Conservation (phyloP, 1,139 yeast genomes). For the Pichia sp. region DNA sequence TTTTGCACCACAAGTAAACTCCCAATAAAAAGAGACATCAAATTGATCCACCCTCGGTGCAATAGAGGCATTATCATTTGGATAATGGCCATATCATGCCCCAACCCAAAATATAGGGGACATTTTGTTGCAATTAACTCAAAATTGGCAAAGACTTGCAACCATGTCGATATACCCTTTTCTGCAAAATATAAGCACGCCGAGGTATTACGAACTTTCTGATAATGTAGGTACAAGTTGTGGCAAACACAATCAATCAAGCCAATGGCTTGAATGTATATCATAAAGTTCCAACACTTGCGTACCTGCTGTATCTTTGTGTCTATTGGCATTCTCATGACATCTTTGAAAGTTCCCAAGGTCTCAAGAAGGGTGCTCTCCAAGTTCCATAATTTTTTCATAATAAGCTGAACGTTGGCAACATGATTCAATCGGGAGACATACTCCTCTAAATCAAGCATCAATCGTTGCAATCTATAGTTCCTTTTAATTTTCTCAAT, state of each 20-base stretch:
- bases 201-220: slow-evolving; percentile 16
- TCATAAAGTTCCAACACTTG: slow-evolving; percentile 18
- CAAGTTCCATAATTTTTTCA: slow-evolving; percentile 13
- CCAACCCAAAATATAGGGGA: slow-evolving; percentile 22
- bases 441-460: slow-evolving; percentile 15
- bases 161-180: slow-evolving; percentile 12
- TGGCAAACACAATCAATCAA: slow-evolving; percentile 21
- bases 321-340: slow-evolving; percentile 14
- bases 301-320: slow-evolving; percentile 7
- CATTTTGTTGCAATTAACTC: slow-evolving; percentile 16
- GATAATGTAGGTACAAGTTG: slow-evolving; percentile 22
- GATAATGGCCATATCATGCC: slow-evolving; percentile 22
- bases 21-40: slow-evolving; percentile 17
- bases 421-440: slow-evolving; percentile 18
- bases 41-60: slow-evolving; percentile 22
- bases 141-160: slow-evolving; percentile 20
- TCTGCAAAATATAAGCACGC: slow-evolving; percentile 18
- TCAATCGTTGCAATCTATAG: slow-evolving; percentile 13
- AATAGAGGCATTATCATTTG: slow-evolving; percentile 22
- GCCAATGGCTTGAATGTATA: slow-evolving; percentile 19
- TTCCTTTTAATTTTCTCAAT: slow-evolving; percentile 17
- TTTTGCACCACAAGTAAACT: slow-evolving; percentile 27
- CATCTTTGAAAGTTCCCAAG: slow-evolving; percentile 17
- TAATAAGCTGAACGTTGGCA: slow-evolving; percentile 15
- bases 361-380: slow-evolving; percentile 12